Evolutionary conservation across 176 grass and related monocot species (phyloP).

Genomic region (Oryza rufipogon): DNA sequence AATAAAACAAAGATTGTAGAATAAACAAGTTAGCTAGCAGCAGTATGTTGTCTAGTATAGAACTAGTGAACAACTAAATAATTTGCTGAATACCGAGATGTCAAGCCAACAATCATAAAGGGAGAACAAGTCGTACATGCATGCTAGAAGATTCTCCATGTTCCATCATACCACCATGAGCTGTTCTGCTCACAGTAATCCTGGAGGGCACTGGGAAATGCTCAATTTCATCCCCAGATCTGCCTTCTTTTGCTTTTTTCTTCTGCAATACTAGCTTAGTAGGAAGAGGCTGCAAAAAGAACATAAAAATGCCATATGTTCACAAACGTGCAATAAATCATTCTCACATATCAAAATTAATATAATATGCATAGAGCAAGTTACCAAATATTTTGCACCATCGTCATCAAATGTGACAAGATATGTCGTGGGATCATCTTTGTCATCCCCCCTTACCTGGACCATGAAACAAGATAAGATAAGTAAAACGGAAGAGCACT

Average conservation of each 20-base stretch:
- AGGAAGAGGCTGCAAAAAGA: constrained; percentile 77
- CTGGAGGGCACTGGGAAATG: constrained; percentile 92
- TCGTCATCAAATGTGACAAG: constrained; percentile 82
- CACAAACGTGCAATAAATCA: constrained; percentile 33
- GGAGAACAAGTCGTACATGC: constrained; percentile 60
- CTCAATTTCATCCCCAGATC: constrained; percentile 81
- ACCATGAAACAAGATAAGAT: constrained; percentile 40
- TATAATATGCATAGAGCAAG: constrained; percentile 24
- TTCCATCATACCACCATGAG: constrained; percentile 61
- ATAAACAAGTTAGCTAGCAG: constrained; percentile 18
- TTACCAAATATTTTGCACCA: constrained; percentile 95
- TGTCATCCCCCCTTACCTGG: constrained; percentile 85
- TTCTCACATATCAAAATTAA: constrained; percentile 16
- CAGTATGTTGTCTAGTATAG: constrained; percentile 8
- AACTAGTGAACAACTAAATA: background rate
- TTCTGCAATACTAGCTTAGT: constrained; percentile 96
- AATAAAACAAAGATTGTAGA: background rate
- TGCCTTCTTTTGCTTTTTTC: constrained; percentile 95
- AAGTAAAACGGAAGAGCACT: constrained; percentile 20
- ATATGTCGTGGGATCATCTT: constrained; percentile 90
- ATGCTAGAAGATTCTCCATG: constrained; percentile 70
- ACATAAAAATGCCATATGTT: constrained; percentile 29
- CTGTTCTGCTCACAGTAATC: constrained; percentile 73
- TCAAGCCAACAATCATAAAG: constrained; percentile 7
- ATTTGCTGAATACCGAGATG: background rate